phyloP scores from a whole-genome alignment of 768 basidiomycete species.

The Collybiopsis luxurians region DNA sequence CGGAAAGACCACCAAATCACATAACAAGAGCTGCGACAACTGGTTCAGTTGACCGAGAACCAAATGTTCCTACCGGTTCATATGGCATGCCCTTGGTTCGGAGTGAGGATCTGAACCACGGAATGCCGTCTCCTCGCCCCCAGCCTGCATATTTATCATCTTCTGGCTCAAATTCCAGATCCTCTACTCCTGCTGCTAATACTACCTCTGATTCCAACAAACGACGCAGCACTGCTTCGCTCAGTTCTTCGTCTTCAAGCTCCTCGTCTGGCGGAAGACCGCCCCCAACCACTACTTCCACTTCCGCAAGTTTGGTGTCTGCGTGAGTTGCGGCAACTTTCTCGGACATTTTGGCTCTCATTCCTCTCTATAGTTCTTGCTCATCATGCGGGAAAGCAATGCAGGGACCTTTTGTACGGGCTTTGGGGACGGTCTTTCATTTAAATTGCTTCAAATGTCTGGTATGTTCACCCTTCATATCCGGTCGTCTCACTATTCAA shows the following conservation, averaged over 20 bases:
- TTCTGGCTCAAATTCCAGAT: constrained; percentile 9
- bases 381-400: constrained; percentile 77
- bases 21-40: constrained; percentile 69
- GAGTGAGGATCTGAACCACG: constrained; percentile 73
- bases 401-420: constrained; percentile 96
- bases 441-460: constrained; percentile 98
- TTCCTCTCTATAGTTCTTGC: constrained; percentile 50
- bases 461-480: constrained; percentile 46
- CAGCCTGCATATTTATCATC: constrained; percentile 2
- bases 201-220: constrained; percentile 39
- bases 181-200: constrained; percentile 33
- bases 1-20: constrained; percentile 47
- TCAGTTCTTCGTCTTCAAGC: constrained; percentile 54
- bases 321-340: constrained; percentile 45
- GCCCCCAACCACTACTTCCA: constrained; percentile 52
- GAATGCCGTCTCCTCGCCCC: constrained; percentile 15
- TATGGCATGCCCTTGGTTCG: constrained; percentile 48
- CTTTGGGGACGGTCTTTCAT: constrained; percentile 91
- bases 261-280: constrained; percentile 46
- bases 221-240: constrained; percentile 42
- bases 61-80: constrained; percentile 36
- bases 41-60: constrained; percentile 52
- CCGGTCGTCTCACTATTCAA: constrained; percentile 12
- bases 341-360: constrained; percentile 21
- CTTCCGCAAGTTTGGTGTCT: constrained; percentile 53